Evolutionary conservation across 2,329 filamentous ascomycete species (phyloP).

Genomic region (Colletotrichum chlorophyti): DNA sequence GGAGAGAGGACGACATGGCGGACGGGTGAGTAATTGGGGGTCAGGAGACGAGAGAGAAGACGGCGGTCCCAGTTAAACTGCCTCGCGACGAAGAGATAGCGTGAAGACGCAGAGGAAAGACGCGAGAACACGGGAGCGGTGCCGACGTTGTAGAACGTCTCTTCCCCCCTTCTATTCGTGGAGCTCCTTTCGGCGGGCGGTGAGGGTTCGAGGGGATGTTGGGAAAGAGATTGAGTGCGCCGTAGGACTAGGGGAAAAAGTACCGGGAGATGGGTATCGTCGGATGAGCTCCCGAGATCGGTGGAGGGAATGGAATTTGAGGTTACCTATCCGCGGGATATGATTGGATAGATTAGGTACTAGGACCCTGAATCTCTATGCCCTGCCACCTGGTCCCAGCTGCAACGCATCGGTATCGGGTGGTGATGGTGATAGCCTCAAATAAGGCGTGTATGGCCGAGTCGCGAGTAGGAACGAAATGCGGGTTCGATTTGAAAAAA

Average conservation of each 20-base stretch:
- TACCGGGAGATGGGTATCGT: slow-evolving; percentile 28
- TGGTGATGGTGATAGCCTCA: neutral
- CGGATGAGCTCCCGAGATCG: slow-evolving; percentile 25
- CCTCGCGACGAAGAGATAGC: too few species aligned
- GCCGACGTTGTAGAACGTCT: slow-evolving; percentile 7
- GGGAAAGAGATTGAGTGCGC: neutral
- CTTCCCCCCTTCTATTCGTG: neutral
- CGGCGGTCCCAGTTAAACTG: too few species aligned
- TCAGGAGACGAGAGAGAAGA: neutral
- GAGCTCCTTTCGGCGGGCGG: neutral
- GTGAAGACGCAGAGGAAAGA: neutral
- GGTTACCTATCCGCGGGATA: neutral
- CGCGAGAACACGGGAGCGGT: slow-evolving; percentile 4
- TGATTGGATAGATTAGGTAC: neutral
- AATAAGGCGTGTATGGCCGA: too few species aligned
- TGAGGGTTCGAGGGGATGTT: neutral
- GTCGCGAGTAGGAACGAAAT: too few species aligned
- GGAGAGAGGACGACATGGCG: slow-evolving; percentile 70
- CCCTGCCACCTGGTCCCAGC: too few species aligned
- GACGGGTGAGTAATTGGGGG: neutral
- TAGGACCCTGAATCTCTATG: neutral
- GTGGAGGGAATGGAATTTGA: neutral
- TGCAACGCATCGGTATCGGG: too few species aligned
- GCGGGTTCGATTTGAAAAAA: too few species aligned
- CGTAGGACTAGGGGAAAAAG: neutral